phyloP scores from a whole-genome alignment of 345 rosid species.

The Eucalyptus globulus region DNA sequence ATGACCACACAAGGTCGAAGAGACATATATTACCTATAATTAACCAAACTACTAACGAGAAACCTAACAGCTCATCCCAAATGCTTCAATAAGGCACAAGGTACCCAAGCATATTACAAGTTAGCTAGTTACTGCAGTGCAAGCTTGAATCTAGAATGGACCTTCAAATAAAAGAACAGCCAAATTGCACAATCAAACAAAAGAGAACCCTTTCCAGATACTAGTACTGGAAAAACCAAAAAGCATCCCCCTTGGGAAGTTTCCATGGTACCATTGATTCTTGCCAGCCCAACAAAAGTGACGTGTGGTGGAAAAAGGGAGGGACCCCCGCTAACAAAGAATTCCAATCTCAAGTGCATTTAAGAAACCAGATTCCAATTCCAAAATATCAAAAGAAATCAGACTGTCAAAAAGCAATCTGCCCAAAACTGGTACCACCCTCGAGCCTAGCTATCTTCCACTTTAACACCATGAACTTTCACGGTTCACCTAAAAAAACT shows the following conservation, averaged over 20 bases:
- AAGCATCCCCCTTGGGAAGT: background rate
- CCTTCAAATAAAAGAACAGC: background rate
- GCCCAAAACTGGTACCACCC: background rate
- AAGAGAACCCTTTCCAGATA: background rate
- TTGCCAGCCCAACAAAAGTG: conserved; percentile 2
- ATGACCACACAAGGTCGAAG: background rate
- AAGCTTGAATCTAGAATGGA: background rate
- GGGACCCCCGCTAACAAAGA: background rate
- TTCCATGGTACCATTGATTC: background rate
- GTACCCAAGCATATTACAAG: background rate
- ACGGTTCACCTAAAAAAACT: background rate
- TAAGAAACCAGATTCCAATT: background rate
- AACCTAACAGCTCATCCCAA: background rate
- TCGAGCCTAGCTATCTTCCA: background rate
- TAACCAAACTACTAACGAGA: background rate
- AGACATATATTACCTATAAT: background rate
- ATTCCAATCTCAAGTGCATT: background rate
- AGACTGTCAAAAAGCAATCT: background rate
- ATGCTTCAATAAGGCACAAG: background rate
- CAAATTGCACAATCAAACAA: background rate
- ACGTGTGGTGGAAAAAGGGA: background rate
- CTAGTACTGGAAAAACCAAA: background rate
- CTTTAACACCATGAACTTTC: background rate
- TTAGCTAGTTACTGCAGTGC: background rate
- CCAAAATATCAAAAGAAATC: background rate